A percentile compares a stretch with the other conserved stretches of the same genome.
These are phyloP conservation scores for Cladosporium sp. DNA, from an alignment of 2,329 filamentous ascomycete species.

Conservation along the genomic window DNA sequence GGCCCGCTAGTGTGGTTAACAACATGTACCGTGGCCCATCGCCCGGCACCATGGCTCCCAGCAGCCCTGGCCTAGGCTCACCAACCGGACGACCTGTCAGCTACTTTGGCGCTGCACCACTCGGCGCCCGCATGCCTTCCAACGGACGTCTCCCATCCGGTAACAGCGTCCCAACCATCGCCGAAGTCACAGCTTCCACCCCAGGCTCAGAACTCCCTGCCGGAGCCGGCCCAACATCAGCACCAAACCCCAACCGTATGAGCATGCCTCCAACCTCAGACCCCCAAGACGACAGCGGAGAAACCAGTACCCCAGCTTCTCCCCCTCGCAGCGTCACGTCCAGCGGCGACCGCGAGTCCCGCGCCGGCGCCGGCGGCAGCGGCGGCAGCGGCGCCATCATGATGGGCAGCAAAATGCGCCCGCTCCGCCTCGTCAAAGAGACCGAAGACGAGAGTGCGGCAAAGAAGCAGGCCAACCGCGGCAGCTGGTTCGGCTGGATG, in stretches of 20 bases:
- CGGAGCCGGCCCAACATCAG: conserved; percentile 19
- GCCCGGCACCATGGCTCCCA: conserved; percentile 23
- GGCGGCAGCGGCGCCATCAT: conserved; percentile 43
- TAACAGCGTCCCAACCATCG: conserved; percentile 45
- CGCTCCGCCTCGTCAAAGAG: conserved; percentile 84
- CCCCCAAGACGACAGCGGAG: conserved; percentile 8
- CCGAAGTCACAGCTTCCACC: conserved; percentile 22
- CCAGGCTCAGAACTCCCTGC: conserved; percentile 26
- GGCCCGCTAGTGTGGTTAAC: conserved; percentile 68
- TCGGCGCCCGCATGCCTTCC: conserved; percentile 40
- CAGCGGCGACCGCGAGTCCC: conserved; percentile 29
- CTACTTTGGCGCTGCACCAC: conserved; percentile 59
- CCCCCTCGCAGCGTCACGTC: conserved; percentile 59
- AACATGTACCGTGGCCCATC: conserved; percentile 80
- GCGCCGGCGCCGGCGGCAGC: not conserved
- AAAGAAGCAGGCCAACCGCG: conserved; percentile 46
- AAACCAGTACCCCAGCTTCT: conserved; percentile 47
- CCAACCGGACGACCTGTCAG: conserved; percentile 57
- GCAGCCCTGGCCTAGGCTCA: conserved; percentile 54
- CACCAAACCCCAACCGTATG: conserved; percentile 25
- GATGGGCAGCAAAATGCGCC: conserved; percentile 70
- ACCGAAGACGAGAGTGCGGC: conserved; percentile 45
- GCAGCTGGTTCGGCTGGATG: conserved; percentile 52
- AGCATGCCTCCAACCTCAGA: conserved; percentile 24
- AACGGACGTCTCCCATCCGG: conserved; percentile 42